Base-by-base conservation (phyloP, 768 basidiomycete species). In the Cystobasidium onofrii region DNA sequence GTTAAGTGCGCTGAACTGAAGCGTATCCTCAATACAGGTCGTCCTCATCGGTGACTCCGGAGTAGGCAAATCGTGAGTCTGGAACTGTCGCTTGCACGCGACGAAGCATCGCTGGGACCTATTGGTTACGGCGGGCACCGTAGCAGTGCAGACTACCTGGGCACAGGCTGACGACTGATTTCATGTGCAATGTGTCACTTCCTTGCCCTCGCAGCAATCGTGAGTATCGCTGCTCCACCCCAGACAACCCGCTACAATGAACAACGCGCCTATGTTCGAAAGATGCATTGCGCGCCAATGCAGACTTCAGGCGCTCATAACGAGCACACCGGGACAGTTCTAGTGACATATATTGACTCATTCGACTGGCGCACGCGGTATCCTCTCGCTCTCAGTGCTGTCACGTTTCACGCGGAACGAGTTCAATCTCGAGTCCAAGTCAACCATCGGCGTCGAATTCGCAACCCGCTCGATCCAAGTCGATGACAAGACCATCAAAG, bases 351-450 rank as follows among this genome's bases (percentile, higher is more conserved):
- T 78, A 87, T 29, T 52, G 17, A 36, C 23, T 39, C 34, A 18
- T 61, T 13, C 75, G 73, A n/a, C 0, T 20, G 23, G 15, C 52
- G n/a, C 61, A 1, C 15, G 39, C 0, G 17, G 18, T 17, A 27
- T 10, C 43, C 23, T n/a, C 65, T n/a, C n/a, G n/a, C n/a, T 62
- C 60, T 46, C 81, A 99, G 96, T 99, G 83, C 93, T 99, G 81
- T 95, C 93, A 83, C 92, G 96, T 80, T 99, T 99, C 87, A 99
- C 96, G 77, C 89, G 94, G 78, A 97, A 97, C 81, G 94, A 98
- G 83, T 99, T 99, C 88, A 96, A 94, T 85, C 86, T 95, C 77
- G 96, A 98, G 81, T 92, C 93, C 54, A 97, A 98, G 85, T 98
- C 95, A 75, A 99, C 96, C 27, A 98, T 99, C 81, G 95, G 96